Evolutionary conservation across 2,329 filamentous ascomycete genomes (phyloP), one percentile per base, ranked within the genome.

Genomic region (Aspergillus quadrilineatus): DNA sequence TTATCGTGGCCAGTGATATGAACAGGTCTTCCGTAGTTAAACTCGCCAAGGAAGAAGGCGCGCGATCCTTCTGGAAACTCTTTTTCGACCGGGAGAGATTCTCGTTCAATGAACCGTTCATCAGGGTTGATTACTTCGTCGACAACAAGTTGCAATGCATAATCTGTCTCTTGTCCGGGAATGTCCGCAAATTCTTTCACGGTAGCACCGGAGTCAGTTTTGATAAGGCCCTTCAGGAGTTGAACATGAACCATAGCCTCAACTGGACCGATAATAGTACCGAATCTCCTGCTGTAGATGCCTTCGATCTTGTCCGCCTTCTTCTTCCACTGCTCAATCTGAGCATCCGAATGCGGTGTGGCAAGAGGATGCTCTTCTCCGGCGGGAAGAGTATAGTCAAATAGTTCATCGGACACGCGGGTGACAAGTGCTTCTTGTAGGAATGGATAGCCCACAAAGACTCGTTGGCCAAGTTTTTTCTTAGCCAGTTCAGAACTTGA

Each of bases 381-480:
- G 34, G 86, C 80, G 1, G 88, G 82, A 36, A 94, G 78, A 15
- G 86, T 80, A 69, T 97, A 99, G 66, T 89, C 89, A 70, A 97
- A 97, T 29, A 97, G 80, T 72, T 97, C 93, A 70, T 99, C 94
- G 1, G 92, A 93, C 1, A 97, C 90, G 54, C 87, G 88, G 50
- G 90, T 82, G 30, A 99, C 87, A 76, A 93, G 93, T 52, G 90
- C 94, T 76, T 99, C 95, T 66, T 96, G 90, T 61, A 99, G 77
- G 77, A 97, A 99, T 1, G 94, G 94, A 68, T 96, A 99, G 37
- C 93, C 92, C 59, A 97, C 89, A 70, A 91, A 91, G 58, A 96
- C 92, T 58, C 87, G 86, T 73, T 93, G 84, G 44, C 92, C 93
- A 44, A 99, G 82, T 69, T 91, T 93, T 49, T 79, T 76, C 71